phyloP scores from a whole-genome alignment of 768 basidiomycete species.

The Cantharellus cinnabarinus region DNA sequence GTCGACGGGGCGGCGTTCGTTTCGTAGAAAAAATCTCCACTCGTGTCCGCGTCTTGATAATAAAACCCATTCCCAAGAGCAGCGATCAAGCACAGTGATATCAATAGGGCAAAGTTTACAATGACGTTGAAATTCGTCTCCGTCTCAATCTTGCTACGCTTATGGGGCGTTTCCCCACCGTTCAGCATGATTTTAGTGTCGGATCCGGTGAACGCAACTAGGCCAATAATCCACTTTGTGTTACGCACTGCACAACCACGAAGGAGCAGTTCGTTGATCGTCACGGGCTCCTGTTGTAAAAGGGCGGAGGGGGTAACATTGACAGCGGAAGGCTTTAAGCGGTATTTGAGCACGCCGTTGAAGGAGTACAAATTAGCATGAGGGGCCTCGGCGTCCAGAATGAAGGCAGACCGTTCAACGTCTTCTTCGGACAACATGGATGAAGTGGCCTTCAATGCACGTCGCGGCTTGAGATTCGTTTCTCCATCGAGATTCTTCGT shows the following conservation, averaged over 20 bases:
- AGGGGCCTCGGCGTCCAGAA: slow-evolving; percentile 82
- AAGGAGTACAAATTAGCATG: slow-evolving; percentile 86
- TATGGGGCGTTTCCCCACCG: slow-evolving; percentile 85
- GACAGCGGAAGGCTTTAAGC: not conserved
- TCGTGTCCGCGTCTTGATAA: slow-evolving; percentile 38
- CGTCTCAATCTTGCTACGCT: slow-evolving; percentile 90
- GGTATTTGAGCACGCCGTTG: slow-evolving; percentile 63
- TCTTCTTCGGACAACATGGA: slow-evolving; percentile 72
- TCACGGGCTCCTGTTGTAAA: slow-evolving; percentile 43
- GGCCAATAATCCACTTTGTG: slow-evolving; percentile 77
- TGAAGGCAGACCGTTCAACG: slow-evolving; percentile 66
- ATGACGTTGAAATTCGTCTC: slow-evolving; percentile 98
- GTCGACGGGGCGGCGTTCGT: slow-evolving; percentile 37
- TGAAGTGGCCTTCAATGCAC: slow-evolving; percentile 54
- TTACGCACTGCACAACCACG: slow-evolving; percentile 82
- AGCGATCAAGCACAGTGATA: slow-evolving; percentile 53
- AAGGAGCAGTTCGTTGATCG: slow-evolving; percentile 82
- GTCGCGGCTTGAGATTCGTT: slow-evolving; percentile 84
- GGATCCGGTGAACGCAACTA: slow-evolving; percentile 84
- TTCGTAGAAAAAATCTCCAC: slow-evolving; percentile 49
- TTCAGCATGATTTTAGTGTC: slow-evolving; percentile 85
- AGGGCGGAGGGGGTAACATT: slow-evolving; percentile 21
- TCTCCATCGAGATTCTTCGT: slow-evolving; percentile 98
- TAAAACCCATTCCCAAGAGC: slow-evolving; percentile 60
- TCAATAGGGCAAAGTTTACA: slow-evolving; percentile 71